Evolutionary conservation across 2,329 filamentous ascomycete genomes (phyloP).

Genomic region (Penicillium sp.): DNA sequence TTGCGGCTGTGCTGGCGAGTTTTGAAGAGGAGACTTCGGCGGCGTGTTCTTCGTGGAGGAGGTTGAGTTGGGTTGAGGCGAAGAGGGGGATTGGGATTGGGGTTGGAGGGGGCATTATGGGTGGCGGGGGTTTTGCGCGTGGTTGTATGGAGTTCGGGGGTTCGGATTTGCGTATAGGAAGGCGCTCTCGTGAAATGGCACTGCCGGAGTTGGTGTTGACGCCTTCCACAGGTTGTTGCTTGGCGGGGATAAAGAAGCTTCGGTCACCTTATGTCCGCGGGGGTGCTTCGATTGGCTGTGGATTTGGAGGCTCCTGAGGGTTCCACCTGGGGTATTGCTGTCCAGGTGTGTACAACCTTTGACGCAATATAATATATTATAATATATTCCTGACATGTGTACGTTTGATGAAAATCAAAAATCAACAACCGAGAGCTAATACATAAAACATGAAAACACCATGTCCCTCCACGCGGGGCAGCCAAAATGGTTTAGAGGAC

Average conservation of each 20-base stretch:
- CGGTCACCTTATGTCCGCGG: constrained; percentile 8
- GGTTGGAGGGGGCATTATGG: constrained; percentile 9
- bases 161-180: not conserved
- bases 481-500: too few species aligned
- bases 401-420: too few species aligned
- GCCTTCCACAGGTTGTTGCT: not conserved
- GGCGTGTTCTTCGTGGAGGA: constrained; percentile 39
- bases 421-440: too few species aligned
- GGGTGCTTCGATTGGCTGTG: not conserved
- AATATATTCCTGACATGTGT: too few species aligned
- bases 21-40: constrained; percentile 38
- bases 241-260: constrained; percentile 13
- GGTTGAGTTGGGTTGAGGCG: constrained; percentile 36
- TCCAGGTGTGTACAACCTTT: too few species aligned
- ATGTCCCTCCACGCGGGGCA: too few species aligned
- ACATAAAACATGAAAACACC: too few species aligned
- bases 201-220: not conserved
- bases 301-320: not conserved
- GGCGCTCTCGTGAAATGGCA: not conserved
- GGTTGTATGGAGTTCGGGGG: not conserved
- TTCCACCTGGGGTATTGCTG: too few species aligned
- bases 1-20: constrained; percentile 33
- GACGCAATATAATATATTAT: too few species aligned
- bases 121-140: not conserved
- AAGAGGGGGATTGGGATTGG: constrained; percentile 35